Percentiles rank a stretch among this genome's conserved stretches.
Evolutionary conservation across 441 rosid species (phyloP).

Genomic region (Populus hybrid): DNA sequence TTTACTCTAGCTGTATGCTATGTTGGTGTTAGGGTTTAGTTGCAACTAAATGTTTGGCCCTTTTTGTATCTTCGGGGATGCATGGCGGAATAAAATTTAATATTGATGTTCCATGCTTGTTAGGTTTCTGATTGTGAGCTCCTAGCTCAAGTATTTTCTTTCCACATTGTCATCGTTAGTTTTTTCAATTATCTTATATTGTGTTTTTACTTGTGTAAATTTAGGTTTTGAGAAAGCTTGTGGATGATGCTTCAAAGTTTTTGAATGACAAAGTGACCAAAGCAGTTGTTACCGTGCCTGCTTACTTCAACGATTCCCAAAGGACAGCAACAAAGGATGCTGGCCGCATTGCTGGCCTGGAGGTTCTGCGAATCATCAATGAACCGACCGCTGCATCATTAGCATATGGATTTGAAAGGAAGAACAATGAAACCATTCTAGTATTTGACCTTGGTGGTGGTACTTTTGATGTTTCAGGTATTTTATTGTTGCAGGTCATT

Average conservation of each 20-base stretch:
- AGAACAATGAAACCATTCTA: slow-evolving; percentile 85
- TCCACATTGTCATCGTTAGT: no score
- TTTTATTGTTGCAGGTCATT: background rate
- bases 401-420: slow-evolving; percentile 94
- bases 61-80: no score
- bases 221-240: slow-evolving; percentile 91
- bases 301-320: slow-evolving; percentile 96
- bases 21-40: no score
- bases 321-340: slow-evolving; percentile 98
- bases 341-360: slow-evolving; percentile 90
- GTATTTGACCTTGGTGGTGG: slow-evolving; percentile 45
- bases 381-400: slow-evolving; percentile 97
- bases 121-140: no score
- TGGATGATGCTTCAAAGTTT: slow-evolving; percentile 95
- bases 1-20: no score
- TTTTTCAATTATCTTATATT: background rate
- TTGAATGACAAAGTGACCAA: slow-evolving; percentile 88
- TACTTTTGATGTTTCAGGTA: slow-evolving; percentile 80
- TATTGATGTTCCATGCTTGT: no score
- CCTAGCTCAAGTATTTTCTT: no score
- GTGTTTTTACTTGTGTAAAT: background rate
- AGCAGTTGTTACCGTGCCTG: slow-evolving; percentile 95
- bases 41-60: no score
- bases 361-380: slow-evolving; percentile 91
- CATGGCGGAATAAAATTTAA: no score